Evolutionary conservation across 2,329 filamentous ascomycete species (phyloP), one percentile per base, ranked within the genome.

Genomic region (Tolypocladium guangdongense): DNA sequence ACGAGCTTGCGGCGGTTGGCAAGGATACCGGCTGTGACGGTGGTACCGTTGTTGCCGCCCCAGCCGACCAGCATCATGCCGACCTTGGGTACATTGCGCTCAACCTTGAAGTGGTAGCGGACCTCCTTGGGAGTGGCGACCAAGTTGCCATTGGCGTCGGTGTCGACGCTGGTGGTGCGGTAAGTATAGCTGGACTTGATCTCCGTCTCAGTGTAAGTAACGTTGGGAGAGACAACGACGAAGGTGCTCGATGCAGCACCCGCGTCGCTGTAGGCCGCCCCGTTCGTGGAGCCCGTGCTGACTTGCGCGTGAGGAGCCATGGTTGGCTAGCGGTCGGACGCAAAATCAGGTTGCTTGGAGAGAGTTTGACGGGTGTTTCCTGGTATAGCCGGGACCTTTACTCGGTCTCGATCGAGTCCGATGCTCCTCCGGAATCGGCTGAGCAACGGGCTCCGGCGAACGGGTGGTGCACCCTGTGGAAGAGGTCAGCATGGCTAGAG

Each of bases 41-140:
- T 99, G 60, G 90, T 90, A 60, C 93, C 93, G 69, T 99, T 99
- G 83, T 99, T 99, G 67, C 93, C 93, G 73, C 93, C 93, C 84
- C 87, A 92, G 59, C 93, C 93, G 61, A 99, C 92, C 60, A 99
- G 81, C 93, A 99, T 97, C 77, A 96, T 82, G 67, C 93, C 93
- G 62, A 90, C 82, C 80, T 92, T 95, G 73, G 90, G 90, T 56
- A 97, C 82, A 73, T 88, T 88, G 71, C 92, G 90, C 69, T 96
- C 87, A 66, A 93, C 88, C 81, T 96, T 95, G 87, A 99, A 97
- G 78, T 96, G 87, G 72, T 97, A 99, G 62, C 86, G 75, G 58
- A 88, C 93, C 75, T 95, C 87, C 73, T 88, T 88, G 65, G 93
- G 93, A 57, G 82, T 85, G 56, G 90, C 93, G 56, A 91, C 81